These are phyloP conservation scores for Phytomonas francai DNA, from an alignment of 208 protist genomes.

Conservation along the genomic window DNA sequence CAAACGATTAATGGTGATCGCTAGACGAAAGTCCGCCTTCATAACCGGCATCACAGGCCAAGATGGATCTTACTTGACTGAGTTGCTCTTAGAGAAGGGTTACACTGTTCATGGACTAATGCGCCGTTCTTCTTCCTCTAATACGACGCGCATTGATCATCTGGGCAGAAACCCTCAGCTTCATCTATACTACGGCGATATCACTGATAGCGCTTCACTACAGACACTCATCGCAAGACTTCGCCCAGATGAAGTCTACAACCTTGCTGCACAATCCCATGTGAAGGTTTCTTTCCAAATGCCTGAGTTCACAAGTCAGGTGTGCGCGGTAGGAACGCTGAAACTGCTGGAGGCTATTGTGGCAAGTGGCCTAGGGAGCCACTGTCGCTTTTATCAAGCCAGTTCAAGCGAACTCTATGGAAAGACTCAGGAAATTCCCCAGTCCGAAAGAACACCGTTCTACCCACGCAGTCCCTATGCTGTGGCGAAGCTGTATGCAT, in stretches of 20 bases:
- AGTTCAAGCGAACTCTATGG: slow-evolving; percentile 89
- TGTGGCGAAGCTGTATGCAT: slow-evolving; percentile 93
- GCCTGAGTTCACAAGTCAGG: slow-evolving; percentile 92
- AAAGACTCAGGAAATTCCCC: slow-evolving; percentile 86
- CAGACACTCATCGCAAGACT: slow-evolving; percentile 62
- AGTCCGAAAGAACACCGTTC: slow-evolving; percentile 94
- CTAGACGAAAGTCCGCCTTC: slow-evolving; percentile 49
- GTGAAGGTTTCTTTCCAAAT: slow-evolving; percentile 95
- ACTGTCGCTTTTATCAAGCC: slow-evolving; percentile 72
- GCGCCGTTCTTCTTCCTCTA: slow-evolving; percentile 86
- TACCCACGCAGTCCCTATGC: slow-evolving; percentile 93
- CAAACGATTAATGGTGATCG: background rate
- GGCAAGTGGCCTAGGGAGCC: slow-evolving; percentile 54
- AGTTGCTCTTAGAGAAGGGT: slow-evolving; percentile 67
- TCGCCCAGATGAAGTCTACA: slow-evolving; percentile 87
- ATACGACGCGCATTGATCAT: slow-evolving; percentile 89
- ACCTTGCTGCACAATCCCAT: slow-evolving; percentile 90
- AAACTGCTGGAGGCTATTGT: slow-evolving; percentile 92
- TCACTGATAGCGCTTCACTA: slow-evolving; percentile 86
- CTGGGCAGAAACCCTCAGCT: slow-evolving; percentile 58
- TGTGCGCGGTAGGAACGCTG: slow-evolving; percentile 87
- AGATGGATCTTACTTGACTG: slow-evolving; percentile 64
- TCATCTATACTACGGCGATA: slow-evolving; percentile 90
- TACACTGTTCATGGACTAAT: slow-evolving; percentile 93
- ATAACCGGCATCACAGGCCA: slow-evolving; percentile 92